Percentiles rank a stretch among this genome's conserved stretches.
These are phyloP conservation scores for Rhodotorula sp. DNA, from an alignment of 1,284 basidiomycete species.

Conservation along the genomic window DNA sequence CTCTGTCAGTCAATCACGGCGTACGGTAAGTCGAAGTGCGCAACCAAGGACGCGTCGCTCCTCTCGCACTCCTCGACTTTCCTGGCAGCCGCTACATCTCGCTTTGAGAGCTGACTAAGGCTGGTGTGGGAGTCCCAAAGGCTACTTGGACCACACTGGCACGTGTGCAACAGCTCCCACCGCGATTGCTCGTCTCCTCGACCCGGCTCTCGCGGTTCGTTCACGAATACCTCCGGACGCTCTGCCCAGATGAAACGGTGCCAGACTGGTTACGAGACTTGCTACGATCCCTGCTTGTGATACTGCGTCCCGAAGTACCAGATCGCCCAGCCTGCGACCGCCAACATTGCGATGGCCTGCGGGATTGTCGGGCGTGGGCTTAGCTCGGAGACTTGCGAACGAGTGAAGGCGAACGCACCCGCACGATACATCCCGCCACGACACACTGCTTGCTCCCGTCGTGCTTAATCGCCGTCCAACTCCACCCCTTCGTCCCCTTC, in stretches of 20 bases:
- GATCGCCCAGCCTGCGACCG: neutral
- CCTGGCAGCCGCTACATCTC: neutral
- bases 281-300: neutral
- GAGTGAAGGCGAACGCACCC: too few relatives aligned
- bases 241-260: too few relatives aligned
- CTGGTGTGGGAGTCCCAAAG: neutral
- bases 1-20: neutral
- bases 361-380: neutral
- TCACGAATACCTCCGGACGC: neutral
- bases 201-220: neutral
- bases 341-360: neutral
- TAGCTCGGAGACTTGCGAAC: too few relatives aligned
- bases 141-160: neutral
- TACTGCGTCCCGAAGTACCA: neutral
- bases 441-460: too few relatives aligned
- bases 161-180: neutral
- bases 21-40: neutral
- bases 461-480: too few relatives aligned
- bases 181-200: neutral
- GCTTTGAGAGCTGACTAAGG: neutral
- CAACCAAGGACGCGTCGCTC: neutral
- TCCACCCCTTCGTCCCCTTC: too few relatives aligned
- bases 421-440: too few relatives aligned
- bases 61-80: neutral
- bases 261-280: neutral